phyloP scores from a whole-genome alignment of 2,329 filamentous ascomycete species.

The Cordyceps farinosa region DNA sequence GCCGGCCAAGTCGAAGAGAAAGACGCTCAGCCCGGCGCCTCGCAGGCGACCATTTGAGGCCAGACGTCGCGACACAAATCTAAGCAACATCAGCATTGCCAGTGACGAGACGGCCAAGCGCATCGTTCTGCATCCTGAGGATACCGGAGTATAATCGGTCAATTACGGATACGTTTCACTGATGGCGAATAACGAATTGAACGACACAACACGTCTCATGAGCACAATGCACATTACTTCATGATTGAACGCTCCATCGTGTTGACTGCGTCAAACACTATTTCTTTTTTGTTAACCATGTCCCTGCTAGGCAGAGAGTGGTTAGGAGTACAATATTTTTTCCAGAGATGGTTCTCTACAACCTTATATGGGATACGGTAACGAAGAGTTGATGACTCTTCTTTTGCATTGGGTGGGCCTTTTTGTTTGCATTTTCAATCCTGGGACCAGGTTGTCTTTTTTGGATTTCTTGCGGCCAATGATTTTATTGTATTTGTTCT shows the following conservation, averaged over 20 bases:
- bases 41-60: slow-evolving; percentile 32
- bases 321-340: slow-evolving; percentile 2
- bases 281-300: slow-evolving; percentile 1
- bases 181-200: slow-evolving; percentile 7
- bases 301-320: not conserved
- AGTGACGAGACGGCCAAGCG: slow-evolving; percentile 65
- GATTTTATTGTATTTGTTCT: slow-evolving; percentile 18
- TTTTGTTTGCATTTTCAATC: slow-evolving; percentile 9
- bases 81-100: slow-evolving; percentile 57
- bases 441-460: not conserved
- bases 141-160: slow-evolving; percentile 14
- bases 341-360: not conserved
- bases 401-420: slow-evolving; percentile 14
- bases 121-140: slow-evolving; percentile 38
- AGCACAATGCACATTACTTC: slow-evolving; percentile 1
- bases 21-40: slow-evolving; percentile 28
- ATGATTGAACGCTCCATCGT: slow-evolving; percentile 2
- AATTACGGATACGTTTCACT: slow-evolving; percentile 1
- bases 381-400: not conserved
- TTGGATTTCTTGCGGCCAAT: slow-evolving; percentile 15
- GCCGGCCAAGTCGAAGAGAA: slow-evolving; percentile 52
- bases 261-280: not conserved
- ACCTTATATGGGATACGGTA: not conserved
- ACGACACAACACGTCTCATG: slow-evolving; percentile 11
- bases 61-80: slow-evolving; percentile 55